These are phyloP conservation scores for Naganishia antarctica DNA, from an alignment of 768 basidiomycete species.

Conservation along the genomic window DNA sequence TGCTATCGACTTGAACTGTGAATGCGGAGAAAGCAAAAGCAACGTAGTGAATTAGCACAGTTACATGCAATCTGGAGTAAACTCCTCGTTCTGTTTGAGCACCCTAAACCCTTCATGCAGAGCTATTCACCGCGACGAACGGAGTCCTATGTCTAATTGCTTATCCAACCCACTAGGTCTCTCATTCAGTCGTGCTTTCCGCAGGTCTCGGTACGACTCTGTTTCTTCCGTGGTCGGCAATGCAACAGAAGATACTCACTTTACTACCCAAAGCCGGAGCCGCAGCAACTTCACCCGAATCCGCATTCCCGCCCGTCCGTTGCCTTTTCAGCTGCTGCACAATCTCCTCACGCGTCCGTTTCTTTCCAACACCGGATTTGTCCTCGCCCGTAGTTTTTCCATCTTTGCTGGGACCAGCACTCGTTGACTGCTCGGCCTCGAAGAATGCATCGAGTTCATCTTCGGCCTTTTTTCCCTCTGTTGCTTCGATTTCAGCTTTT, in stretches of 20 bases:
- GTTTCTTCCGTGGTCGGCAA: too few species aligned
- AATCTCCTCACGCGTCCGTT: conserved; percentile 73
- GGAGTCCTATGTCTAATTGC: too few species aligned
- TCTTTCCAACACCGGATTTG: conserved; percentile 49
- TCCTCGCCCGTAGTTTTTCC: not conserved
- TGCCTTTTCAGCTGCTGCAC: conserved; percentile 64
- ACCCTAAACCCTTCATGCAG: too few species aligned
- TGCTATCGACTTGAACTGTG: conserved; percentile 45
- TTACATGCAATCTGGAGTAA: not conserved
- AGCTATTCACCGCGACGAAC: too few species aligned
- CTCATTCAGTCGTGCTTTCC: too few species aligned
- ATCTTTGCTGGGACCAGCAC: conserved; percentile 10
- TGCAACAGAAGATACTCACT: conserved; percentile 29
- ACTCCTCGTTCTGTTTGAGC: too few species aligned
- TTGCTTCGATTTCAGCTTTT: conserved; percentile 59
- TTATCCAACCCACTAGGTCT: too few species aligned
- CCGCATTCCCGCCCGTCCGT: conserved; percentile 50
- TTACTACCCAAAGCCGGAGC: conserved; percentile 34
- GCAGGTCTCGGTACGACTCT: too few species aligned
- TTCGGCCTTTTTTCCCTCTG: conserved; percentile 57
- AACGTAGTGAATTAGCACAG: not conserved
- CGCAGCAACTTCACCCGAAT: conserved; percentile 36
- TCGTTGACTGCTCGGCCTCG: conserved; percentile 31
- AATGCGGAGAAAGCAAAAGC: not conserved
- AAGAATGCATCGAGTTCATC: conserved; percentile 76